Conservation (phyloP, 108 stramenopile species). For the Conticribra weissflogii region DNA sequence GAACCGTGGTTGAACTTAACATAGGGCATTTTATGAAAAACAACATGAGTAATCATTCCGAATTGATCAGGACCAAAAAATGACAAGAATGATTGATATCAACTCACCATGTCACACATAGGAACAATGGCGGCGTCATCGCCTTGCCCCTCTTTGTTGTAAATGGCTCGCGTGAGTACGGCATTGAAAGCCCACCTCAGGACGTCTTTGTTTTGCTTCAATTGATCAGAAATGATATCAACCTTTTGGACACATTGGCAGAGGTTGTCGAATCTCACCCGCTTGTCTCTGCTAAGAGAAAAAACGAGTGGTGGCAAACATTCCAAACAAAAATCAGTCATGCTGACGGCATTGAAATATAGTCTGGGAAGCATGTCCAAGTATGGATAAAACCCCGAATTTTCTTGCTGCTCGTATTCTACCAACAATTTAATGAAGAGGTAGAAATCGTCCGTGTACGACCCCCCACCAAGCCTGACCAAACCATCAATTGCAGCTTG, state of each 20-base stretch:
- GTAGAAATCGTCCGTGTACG: conserved; percentile 43
- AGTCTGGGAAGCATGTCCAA: conserved; percentile 55
- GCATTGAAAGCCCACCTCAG: conserved; percentile 50
- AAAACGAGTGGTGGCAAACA: conserved; percentile 53
- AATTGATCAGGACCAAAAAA: too few relatives aligned
- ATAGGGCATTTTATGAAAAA: too few relatives aligned
- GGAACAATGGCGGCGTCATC: conserved; percentile 40
- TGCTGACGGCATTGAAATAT: conserved; percentile 56
- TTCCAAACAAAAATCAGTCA: conserved; percentile 57
- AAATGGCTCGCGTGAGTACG: conserved; percentile 42
- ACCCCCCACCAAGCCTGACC: conserved; percentile 23
- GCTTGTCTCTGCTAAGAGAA: conserved; percentile 26
- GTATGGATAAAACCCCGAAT: conserved; percentile 53
- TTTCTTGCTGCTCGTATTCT: conserved; percentile 55
- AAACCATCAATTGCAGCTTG: conserved; percentile 30
- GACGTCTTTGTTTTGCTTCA: conserved; percentile 30
- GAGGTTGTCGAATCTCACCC: conserved; percentile 49
- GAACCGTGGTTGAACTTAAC: conserved; percentile 56
- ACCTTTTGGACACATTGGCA: conserved; percentile 36
- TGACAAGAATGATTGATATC: too few relatives aligned
- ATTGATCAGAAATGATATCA: conserved; percentile 35
- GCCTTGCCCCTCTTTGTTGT: conserved; percentile 42
- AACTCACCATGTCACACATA: conserved; percentile 45
- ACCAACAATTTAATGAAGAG: conserved; percentile 58
- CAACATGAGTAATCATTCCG: too few relatives aligned